phyloP scores from a whole-genome alignment of 1,139 yeast genomes.

The Sugiyamaella sp. region DNA sequence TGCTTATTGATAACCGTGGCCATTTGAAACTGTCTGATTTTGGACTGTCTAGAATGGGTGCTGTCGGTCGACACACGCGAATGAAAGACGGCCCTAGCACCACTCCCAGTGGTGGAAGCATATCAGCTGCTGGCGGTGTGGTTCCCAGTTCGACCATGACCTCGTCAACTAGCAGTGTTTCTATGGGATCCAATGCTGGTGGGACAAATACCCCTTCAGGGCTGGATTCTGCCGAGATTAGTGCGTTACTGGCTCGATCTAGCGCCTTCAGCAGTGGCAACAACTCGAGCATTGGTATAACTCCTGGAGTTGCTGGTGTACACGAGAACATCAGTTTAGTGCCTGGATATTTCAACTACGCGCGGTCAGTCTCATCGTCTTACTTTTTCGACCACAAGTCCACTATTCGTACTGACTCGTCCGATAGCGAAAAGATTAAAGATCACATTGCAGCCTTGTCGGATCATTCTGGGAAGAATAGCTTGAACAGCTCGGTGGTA shows the following conservation, averaged over 20 bases:
- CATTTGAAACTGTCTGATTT: constrained; percentile 93
- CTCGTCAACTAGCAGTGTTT: constrained; percentile 5
- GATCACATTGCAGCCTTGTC: constrained; percentile 9
- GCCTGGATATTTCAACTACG: constrained; percentile 34
- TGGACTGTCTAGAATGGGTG: constrained; percentile 89
- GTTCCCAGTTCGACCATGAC: constrained; percentile 6
- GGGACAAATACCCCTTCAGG: constrained; percentile 7
- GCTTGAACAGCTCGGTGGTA: background rate
- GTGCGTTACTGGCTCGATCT: constrained; percentile 6
- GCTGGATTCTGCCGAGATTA: constrained; percentile 18
- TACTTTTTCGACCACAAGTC: constrained; percentile 24
- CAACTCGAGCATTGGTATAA: constrained; percentile 8
- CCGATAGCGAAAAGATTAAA: constrained; percentile 19
- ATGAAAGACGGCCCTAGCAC: constrained; percentile 14
- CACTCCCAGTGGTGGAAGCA: constrained; percentile 5
- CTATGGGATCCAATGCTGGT: constrained; percentile 1
- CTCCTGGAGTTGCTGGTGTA: constrained; percentile 31
- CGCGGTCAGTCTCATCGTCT: constrained; percentile 20
- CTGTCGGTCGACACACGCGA: constrained; percentile 72
- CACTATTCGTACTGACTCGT: constrained; percentile 18
- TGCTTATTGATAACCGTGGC: constrained; percentile 82
- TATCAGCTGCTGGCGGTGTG: constrained; percentile 1
- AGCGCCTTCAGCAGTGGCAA: constrained; percentile 3
- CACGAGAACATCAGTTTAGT: constrained; percentile 35
- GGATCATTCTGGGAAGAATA: constrained; percentile 16